These are phyloP conservation scores for Pulveroboletus sp. DNA, from an alignment of 768 basidiomycete species.

Conservation along the genomic window DNA sequence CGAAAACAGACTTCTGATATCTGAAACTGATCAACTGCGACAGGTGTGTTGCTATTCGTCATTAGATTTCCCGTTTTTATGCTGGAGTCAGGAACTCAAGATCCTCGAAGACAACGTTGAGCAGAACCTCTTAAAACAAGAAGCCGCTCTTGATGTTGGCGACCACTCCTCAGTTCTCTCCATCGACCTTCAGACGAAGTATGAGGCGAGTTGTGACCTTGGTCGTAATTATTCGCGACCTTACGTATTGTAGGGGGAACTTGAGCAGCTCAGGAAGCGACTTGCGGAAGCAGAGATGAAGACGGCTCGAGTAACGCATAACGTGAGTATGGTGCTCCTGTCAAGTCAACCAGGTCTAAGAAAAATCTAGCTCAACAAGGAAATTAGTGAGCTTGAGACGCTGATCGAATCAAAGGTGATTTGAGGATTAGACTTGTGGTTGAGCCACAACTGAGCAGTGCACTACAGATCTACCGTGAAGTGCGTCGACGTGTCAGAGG, in stretches of 20 bases:
- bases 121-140: conserved; percentile 49
- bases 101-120: conserved; percentile 74
- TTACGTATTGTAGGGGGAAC: conserved; percentile 43
- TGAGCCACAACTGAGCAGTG: conserved; percentile 3
- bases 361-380: conserved; percentile 68
- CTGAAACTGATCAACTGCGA: conserved; percentile 58
- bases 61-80: background rate
- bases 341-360: background rate
- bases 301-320: conserved; percentile 61
- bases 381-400: conserved; percentile 87
- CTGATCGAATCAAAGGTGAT: conserved; percentile 90
- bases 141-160: conserved; percentile 33
- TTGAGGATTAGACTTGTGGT: background rate
- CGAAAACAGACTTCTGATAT: conserved; percentile 65
- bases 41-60: conserved; percentile 42
- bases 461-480: conserved; percentile 74
- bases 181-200: conserved; percentile 40
- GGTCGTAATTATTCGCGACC: background rate
- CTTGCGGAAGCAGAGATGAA: conserved; percentile 71
- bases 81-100: conserved; percentile 55
- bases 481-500: conserved; percentile 31
- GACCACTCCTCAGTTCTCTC: conserved; percentile 11
- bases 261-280: conserved; percentile 67
- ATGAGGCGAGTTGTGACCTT: conserved; percentile 43
- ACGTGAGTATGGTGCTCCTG: conserved; percentile 41